phyloP scores from a whole-genome alignment of 78 protist genomes.

The Planoprotostelium fungivorum region DNA sequence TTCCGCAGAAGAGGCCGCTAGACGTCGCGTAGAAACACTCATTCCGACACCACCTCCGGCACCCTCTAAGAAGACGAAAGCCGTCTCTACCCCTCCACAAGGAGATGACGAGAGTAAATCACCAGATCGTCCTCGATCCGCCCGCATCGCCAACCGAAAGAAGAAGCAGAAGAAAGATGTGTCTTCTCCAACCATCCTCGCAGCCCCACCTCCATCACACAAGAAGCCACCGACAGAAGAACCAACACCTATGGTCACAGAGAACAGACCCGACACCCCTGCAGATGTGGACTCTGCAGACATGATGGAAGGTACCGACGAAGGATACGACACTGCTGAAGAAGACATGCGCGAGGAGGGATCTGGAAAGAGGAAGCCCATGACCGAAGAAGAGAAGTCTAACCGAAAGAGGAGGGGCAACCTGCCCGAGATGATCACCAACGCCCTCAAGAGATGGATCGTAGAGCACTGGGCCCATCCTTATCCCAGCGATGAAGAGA shows the following conservation, averaged over 20 bases:
- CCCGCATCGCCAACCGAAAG: background rate
- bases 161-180: background rate
- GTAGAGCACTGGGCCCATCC: constrained; percentile 73
- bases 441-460: constrained; percentile 62
- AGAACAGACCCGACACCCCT: background rate
- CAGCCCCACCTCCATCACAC: background rate
- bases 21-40: background rate
- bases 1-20: background rate
- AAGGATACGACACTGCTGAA: background rate
- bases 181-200: background rate
- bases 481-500: constrained; percentile 85
- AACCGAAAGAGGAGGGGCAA: constrained; percentile 47
- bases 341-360: background rate
- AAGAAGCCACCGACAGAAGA: background rate
- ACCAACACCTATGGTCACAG: background rate
- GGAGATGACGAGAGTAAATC: background rate
- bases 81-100: background rate
- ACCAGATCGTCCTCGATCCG: background rate
- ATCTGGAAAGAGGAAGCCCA: background rate
- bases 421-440: constrained; percentile 49
- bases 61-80: background rate
- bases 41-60: background rate
- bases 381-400: background rate
- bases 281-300: background rate
- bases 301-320: background rate